Conservation (phyloP, 2,329 filamentous ascomycete genomes). For the Calonectria crousiana region DNA sequence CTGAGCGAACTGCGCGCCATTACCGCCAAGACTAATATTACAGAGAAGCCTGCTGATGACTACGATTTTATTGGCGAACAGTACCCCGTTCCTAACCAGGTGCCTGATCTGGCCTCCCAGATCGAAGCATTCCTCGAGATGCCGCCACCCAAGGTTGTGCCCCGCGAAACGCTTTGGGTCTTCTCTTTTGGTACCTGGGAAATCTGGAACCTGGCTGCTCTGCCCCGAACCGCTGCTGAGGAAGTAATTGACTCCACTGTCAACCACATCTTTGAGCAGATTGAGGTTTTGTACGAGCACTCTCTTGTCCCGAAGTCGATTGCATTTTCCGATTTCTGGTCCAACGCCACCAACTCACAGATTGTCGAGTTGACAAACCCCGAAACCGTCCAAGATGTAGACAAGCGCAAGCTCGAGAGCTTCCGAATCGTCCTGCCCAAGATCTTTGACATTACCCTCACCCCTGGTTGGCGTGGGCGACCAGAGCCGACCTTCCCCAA, state of each 20-base stretch:
- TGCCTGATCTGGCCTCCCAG: conserved; percentile 59
- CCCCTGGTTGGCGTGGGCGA: conserved; percentile 65
- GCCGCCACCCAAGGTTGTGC: conserved; percentile 46
- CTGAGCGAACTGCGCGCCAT: conserved; percentile 52
- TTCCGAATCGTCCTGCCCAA: conserved; percentile 66
- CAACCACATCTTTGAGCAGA: conserved; percentile 56
- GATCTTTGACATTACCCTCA: conserved; percentile 65
- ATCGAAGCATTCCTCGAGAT: conserved; percentile 59
- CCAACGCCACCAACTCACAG: conserved; percentile 43
- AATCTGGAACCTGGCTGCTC: conserved; percentile 63
- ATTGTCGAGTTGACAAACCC: conserved; percentile 43
- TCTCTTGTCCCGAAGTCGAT: conserved; percentile 56
- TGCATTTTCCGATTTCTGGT: conserved; percentile 60
- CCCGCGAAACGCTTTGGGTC: conserved; percentile 65
- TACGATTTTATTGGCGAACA: conserved; percentile 57
- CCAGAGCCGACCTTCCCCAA: conserved; percentile 58
- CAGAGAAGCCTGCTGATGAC: conserved; percentile 53
- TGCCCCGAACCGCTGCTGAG: conserved; percentile 56
- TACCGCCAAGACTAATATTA: conserved; percentile 47
- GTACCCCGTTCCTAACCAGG: conserved; percentile 55
- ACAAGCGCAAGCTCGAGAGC: conserved; percentile 49
- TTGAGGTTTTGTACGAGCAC: conserved; percentile 61
- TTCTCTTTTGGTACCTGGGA: conserved; percentile 68
- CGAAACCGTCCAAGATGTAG: conserved; percentile 38
- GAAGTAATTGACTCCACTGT: conserved; percentile 52